Base-by-base conservation (phyloP, 1,139 yeast genomes). In the Lodderomyces margitis region DNA sequence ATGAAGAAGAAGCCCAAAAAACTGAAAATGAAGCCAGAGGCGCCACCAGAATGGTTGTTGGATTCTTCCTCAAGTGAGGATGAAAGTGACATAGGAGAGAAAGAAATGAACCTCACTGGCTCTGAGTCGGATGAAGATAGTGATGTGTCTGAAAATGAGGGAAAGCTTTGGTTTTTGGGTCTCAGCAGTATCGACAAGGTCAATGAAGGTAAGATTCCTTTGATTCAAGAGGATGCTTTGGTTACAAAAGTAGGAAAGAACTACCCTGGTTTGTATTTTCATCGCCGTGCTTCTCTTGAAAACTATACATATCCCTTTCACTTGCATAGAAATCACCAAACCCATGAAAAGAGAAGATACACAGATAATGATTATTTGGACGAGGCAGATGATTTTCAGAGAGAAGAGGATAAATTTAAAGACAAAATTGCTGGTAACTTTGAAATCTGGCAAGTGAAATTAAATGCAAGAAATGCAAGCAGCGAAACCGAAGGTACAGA, bases 131-230 rank as follows among this genome's bases (percentile, higher is more conserved):
- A 17, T 23, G 37, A 10, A 19, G 24, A 21, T 32, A 32, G 35
- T 20, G 35, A 21, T 12, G 5, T 8, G 12, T 23, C 37, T 11
- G 21, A 35, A 16, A 32, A 24, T 24, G 39, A 32, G 8, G 34
- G 28, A 12, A 39, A 38, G 15, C 43, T 42, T 10, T 45, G 48
- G 48, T 45, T 45, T 37, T 42, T 45, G 21, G 36, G 40, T 12
- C 25, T 37, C 11, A 34, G 27, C 21, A 16, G 34, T 10, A 24
- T 23, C 5, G 37, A 27, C 5, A 17, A 14, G 9, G 10, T 15
- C 1, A 36, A 37, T 9, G 40, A 34, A 9, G 19, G 14, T 12
- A 37, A 15, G 12, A 20, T 28, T 11, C 40, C 36, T 7, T 30
- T 37, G 12, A 9, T 37, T 28, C 36, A 42, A 20, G 23, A 27